Conservation (phyloP, 1,284 basidiomycete genomes). For the Tilletiaria anomala region DNA sequence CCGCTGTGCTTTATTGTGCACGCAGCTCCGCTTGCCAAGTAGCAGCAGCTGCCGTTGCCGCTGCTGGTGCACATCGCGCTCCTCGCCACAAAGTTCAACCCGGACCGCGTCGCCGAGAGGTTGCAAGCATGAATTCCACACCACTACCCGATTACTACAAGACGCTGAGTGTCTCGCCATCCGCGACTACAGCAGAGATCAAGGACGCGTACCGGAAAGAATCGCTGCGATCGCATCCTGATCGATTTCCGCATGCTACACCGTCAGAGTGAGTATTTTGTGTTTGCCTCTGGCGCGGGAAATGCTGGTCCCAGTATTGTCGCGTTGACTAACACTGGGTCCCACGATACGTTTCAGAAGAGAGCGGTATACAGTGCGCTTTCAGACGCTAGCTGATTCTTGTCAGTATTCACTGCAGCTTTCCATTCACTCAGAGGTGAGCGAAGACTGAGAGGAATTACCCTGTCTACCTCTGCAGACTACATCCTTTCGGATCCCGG, state of each 20-base stretch:
- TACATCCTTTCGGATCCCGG: conserved; percentile 73
- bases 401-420: too few species aligned
- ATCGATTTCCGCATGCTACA: conserved; percentile 61
- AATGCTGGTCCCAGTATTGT: too few species aligned
- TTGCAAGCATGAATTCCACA: too few species aligned
- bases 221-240: conserved; percentile 66
- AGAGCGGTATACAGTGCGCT: conserved; percentile 44
- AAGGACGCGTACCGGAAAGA: conserved; percentile 67
- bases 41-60: too few species aligned
- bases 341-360: conserved; percentile 18
- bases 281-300: not conserved
- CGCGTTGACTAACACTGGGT: not conserved
- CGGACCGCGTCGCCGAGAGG: too few species aligned
- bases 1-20: too few species aligned
- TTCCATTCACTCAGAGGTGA: too few species aligned
- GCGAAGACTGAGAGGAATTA: too few species aligned
- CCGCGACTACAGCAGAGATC: conserved; percentile 58
- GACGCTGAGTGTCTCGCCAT: conserved; percentile 43
- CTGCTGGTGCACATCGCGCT: too few species aligned
- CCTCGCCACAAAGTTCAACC: too few species aligned
- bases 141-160: conserved; percentile 33
- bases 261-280: not conserved
- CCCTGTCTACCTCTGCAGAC: conserved; percentile 44
- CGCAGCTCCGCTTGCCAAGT: too few species aligned
- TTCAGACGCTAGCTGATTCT: conserved; percentile 67